Evolutionary conservation across 2,329 filamentous ascomycete species (phyloP), one percentile per base, ranked within the genome.

Genomic region (Alternaria triticina): DNA sequence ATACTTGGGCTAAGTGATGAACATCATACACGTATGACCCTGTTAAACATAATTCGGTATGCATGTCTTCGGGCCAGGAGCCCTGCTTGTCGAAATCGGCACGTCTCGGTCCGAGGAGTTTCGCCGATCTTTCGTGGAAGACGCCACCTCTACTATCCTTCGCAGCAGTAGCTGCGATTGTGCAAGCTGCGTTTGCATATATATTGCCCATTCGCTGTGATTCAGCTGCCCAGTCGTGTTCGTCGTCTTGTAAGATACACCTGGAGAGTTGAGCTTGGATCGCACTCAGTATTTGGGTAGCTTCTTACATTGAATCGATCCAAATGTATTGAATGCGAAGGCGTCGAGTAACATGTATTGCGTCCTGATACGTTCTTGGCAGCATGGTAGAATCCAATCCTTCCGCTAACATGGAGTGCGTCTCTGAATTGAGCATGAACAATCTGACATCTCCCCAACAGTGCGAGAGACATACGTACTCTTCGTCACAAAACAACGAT

Each of bases 1-100:
- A 44, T 5, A 3, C 1, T n/a, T 13, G 1, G n/a, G n/a, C 25
- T 4, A 55, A 4, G 3, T 5, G 2, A 3, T 11, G 2, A n/a
- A 11, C 2, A 5, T 33, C 54, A 17, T 25, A 56, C 2, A 30
- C 5, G 15, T 56, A 46, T 3, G 3, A 2, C 10, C 25, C 17
- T 13, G 4, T 12, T 7, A 45, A n/a, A 10, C 10, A 6, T 12
- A 45, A 45, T n/a, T n/a, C 43, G 3, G 5, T 7, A 4, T 3
- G 5, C 11, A 22, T 13, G 1, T 13, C 20, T 7, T 45, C 13
- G 17, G 13, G 43, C 43, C 43, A 45, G 6, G 23, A 23, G 23
- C 23, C 23, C 4, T 23, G 3, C 23, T 4, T 23, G 43, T 45
- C 13, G 20, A 45, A 23, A 10, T 11, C 5, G 6, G 10, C 12